phyloP scores from a whole-genome alignment of 805 yeast species.

The Starmerella stigmatis region DNA sequence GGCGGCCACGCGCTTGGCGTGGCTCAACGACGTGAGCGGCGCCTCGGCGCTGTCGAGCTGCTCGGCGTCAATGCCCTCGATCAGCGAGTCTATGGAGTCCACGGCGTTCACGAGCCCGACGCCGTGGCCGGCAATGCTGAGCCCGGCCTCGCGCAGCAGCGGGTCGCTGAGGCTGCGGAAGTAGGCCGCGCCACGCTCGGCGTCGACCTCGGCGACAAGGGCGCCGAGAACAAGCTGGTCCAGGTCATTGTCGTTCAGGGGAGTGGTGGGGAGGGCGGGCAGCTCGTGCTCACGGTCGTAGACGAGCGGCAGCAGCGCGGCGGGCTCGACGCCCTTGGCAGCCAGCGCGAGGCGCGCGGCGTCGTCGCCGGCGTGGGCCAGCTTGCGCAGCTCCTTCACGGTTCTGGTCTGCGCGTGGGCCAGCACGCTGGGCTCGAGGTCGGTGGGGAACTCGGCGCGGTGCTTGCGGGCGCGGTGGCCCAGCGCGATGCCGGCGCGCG shows the following conservation, averaged over 20 bases:
- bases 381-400: slow-evolving; percentile 3
- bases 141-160: slow-evolving; percentile 12
- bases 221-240: slow-evolving; percentile 5
- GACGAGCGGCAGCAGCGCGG: background rate
- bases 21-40: background rate
- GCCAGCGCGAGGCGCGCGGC: slow-evolving; percentile 3
- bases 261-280: background rate
- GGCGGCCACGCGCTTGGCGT: background rate
- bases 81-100: slow-evolving; percentile 14
- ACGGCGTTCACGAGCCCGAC: background rate
- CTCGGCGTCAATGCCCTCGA: slow-evolving; percentile 25
- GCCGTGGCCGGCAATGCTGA: background rate
- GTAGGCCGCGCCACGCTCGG: background rate
- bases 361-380: slow-evolving; percentile 3
- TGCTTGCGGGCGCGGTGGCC: slow-evolving; percentile 20
- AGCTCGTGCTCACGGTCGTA: background rate
- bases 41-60: slow-evolving; percentile 15
- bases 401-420: slow-evolving; percentile 6
- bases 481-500: slow-evolving; percentile 29
- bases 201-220: slow-evolving; percentile 2
- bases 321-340: background rate
- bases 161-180: slow-evolving; percentile 11
- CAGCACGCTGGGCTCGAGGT: slow-evolving; percentile 19
- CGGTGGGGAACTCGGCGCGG: slow-evolving; percentile 16
- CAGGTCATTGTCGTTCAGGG: slow-evolving; percentile 3